Percentiles rank a stretch among this genome's conserved stretches.
Evolutionary conservation across 108 stramenopile genomes (phyloP).

Genomic region (Skeletonema grethae): DNA sequence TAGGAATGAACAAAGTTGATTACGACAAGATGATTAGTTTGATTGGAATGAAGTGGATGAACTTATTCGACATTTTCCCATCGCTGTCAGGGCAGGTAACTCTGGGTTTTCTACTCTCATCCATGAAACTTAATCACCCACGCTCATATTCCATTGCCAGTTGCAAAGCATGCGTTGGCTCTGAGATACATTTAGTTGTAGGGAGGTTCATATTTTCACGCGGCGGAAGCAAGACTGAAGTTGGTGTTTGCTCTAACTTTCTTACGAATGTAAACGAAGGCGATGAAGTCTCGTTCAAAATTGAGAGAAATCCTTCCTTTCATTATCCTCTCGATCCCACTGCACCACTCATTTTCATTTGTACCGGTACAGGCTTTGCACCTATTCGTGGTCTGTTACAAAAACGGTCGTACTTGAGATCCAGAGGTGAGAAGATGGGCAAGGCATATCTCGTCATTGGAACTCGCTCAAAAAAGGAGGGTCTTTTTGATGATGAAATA

Average conservation of each 20-base stretch:
- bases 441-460: slow-evolving; percentile 20
- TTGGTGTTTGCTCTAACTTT: slow-evolving; percentile 17
- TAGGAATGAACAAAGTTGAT: neutral
- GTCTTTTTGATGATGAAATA: slow-evolving; percentile 21
- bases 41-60: neutral
- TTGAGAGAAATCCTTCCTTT: slow-evolving; percentile 15
- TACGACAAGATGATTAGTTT: neutral
- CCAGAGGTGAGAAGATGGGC: slow-evolving; percentile 15
- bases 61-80: neutral
- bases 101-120: slow-evolving; percentile 6
- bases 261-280: slow-evolving; percentile 18
- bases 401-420: slow-evolving; percentile 10
- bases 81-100: slow-evolving; percentile 5
- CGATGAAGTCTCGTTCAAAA: slow-evolving; percentile 9
- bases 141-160: slow-evolving; percentile 20
- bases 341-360: slow-evolving; percentile 10
- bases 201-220: slow-evolving; percentile 17
- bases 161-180: slow-evolving; percentile 9
- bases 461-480: slow-evolving; percentile 10
- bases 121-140: slow-evolving; percentile 10
- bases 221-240: slow-evolving; percentile 5
- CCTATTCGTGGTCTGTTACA: slow-evolving; percentile 23
- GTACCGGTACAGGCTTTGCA: slow-evolving; percentile 26
- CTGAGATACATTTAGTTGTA: slow-evolving; percentile 15
- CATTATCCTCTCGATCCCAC: slow-evolving; percentile 15